Conservation (phyloP, 176 grass and related monocot genomes). For the Oryza coarctata region DNA sequence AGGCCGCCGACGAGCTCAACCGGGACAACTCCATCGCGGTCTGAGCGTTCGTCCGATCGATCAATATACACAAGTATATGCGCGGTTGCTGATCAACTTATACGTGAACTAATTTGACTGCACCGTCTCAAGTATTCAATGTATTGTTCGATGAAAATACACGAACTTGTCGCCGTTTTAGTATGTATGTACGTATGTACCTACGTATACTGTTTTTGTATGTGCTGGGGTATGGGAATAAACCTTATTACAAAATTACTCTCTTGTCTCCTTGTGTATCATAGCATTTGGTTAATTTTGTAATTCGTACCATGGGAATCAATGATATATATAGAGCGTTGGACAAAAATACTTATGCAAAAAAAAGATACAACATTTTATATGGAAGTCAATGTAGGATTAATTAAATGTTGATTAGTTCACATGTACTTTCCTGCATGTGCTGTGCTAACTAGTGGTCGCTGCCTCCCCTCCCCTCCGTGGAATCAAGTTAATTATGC, state of each 20-base stretch:
- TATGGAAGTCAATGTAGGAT: background rate
- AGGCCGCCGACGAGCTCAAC: conserved; percentile 35
- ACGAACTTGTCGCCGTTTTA: background rate
- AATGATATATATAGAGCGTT: too few species aligned
- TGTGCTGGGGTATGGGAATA: background rate
- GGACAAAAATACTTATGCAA: too few species aligned
- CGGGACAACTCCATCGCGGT: conserved; percentile 47
- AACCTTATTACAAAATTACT: background rate
- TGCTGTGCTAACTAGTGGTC: background rate
- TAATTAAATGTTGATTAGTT: background rate
- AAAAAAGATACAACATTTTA: background rate
- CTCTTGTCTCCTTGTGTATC: background rate
- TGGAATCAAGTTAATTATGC: background rate
- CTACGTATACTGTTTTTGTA: background rate
- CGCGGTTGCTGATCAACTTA: background rate
- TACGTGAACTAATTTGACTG: background rate
- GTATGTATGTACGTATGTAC: background rate
- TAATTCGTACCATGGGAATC: background rate
- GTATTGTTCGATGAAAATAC: background rate
- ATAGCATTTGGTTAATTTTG: background rate
- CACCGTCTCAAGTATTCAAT: background rate
- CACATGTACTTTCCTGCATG: background rate
- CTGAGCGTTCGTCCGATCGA: background rate
- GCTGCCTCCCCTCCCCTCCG: background rate
- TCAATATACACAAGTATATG: background rate